phyloP scores from a whole-genome alignment of 108 stramenopile genomes.

The Ochromonas danica region DNA sequence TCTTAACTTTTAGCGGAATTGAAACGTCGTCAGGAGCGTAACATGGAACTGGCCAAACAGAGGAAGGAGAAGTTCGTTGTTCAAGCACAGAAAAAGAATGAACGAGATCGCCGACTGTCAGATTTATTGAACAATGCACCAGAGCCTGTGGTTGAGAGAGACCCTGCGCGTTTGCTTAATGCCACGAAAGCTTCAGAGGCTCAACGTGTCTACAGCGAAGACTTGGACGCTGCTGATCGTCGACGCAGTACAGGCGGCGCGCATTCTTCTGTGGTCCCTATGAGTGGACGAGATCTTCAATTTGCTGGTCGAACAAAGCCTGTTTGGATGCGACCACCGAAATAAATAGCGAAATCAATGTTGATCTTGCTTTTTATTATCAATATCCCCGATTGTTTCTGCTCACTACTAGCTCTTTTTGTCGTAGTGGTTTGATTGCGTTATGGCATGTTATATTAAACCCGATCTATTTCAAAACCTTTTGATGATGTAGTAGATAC shows the following conservation, averaged over 20 bases:
- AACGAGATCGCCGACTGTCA: background rate
- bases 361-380: background rate
- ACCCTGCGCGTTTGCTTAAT: background rate
- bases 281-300: background rate
- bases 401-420: too few species aligned
- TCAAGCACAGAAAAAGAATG: background rate
- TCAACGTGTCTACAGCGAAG: background rate
- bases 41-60: background rate
- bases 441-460: too few species aligned
- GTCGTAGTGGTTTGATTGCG: too few species aligned
- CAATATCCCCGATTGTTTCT: too few species aligned
- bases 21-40: background rate
- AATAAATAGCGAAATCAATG: background rate
- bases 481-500: too few species aligned
- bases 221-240: background rate
- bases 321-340: background rate
- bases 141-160: background rate
- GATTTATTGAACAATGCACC: background rate
- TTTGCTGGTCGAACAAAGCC: background rate
- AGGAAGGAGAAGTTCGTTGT: background rate
- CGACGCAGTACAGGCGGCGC: background rate
- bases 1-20: background rate
- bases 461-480: too few species aligned
- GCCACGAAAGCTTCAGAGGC: background rate
- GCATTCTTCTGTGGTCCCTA: background rate